These are phyloP conservation scores for Escovopsis sp. DNA, from an alignment of 2,329 filamentous ascomycete genomes.

Conservation along the genomic window DNA sequence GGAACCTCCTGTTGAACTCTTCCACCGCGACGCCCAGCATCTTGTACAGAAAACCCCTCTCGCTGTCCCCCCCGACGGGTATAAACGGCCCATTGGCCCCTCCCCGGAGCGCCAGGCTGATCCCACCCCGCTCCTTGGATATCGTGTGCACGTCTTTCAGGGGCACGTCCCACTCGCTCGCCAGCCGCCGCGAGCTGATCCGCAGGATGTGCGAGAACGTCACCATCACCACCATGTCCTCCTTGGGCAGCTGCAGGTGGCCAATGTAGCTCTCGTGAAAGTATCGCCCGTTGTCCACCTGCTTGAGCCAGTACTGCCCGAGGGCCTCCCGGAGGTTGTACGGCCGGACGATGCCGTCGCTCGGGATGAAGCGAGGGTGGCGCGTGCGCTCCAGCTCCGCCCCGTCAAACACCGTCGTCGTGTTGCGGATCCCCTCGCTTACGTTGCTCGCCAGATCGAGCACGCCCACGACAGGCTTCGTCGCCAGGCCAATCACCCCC, in stretches of 20 bases:
- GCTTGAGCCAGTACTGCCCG: conserved; percentile 97
- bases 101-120: conserved; percentile 77
- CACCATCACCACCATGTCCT: conserved; percentile 81
- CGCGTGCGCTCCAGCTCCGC: conserved; percentile 89
- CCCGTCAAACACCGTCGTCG: conserved; percentile 93
- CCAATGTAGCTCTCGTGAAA: conserved; percentile 97
- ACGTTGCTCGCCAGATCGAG: conserved; percentile 96
- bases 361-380: conserved; percentile 81
- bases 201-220: conserved; percentile 81
- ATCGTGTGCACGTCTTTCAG: conserved; percentile 96
- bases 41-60: conserved; percentile 46
- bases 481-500: conserved; percentile 83
- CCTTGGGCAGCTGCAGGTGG: conserved; percentile 77
- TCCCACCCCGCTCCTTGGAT: conserved; percentile 85
- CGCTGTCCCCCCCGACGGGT: conserved; percentile 77
- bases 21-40: conserved; percentile 53
- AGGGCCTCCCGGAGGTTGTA: conserved; percentile 92
- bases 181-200: conserved; percentile 71
- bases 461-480: conserved; percentile 91
- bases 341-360: conserved; percentile 84
- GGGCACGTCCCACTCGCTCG: conserved; percentile 89
- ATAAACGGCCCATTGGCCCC: conserved; percentile 91
- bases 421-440: conserved; percentile 94
- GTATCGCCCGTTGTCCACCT: conserved; percentile 91
- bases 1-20: conserved; percentile 51